Percentiles rank a stretch among this genome's conserved stretches.
Conservation (phyloP, 1,284 basidiomycete species). For the Mycocalia duriaeana region DNA sequence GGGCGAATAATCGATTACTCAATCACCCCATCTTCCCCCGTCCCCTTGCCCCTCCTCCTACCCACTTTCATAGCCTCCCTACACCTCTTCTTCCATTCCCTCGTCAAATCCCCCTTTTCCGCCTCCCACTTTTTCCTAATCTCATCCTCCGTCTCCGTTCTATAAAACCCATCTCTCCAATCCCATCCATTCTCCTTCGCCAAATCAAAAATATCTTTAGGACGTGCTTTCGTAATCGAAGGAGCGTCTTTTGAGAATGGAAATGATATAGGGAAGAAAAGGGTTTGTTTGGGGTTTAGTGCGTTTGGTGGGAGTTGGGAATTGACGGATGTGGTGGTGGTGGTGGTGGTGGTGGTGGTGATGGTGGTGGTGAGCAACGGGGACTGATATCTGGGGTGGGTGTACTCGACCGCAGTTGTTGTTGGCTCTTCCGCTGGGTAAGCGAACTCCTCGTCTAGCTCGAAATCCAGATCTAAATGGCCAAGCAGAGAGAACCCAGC, state of each 20-base stretch:
- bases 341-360: slow-evolving; percentile 7
- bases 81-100: slow-evolving; percentile 75
- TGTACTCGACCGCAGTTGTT: no score
- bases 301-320: slow-evolving; percentile 19
- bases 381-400: no score
- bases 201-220: slow-evolving; percentile 39
- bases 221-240: slow-evolving; percentile 19
- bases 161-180: slow-evolving; percentile 44
- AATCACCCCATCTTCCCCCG: slow-evolving; percentile 20
- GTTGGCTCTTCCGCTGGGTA: slow-evolving; percentile 18
- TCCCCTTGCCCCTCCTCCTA: slow-evolving; percentile 48
- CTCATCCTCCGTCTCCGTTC: slow-evolving; percentile 52
- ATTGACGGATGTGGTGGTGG: slow-evolving; percentile 11
- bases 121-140: slow-evolving; percentile 72
- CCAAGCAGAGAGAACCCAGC: slow-evolving; percentile 62
- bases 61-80: slow-evolving; percentile 74
- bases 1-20: no score
- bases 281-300: slow-evolving; percentile 47
- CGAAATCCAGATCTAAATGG: slow-evolving; percentile 61
- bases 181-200: slow-evolving; percentile 38
- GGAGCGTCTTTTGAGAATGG: slow-evolving; percentile 24
- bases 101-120: slow-evolving; percentile 64
- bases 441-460: slow-evolving; percentile 51
- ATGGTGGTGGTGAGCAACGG: slow-evolving; percentile 8
- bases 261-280: slow-evolving; percentile 76